Base-by-base conservation (phyloP, 2,329 filamentous ascomycete species). In the Verticillium klebahnii region DNA sequence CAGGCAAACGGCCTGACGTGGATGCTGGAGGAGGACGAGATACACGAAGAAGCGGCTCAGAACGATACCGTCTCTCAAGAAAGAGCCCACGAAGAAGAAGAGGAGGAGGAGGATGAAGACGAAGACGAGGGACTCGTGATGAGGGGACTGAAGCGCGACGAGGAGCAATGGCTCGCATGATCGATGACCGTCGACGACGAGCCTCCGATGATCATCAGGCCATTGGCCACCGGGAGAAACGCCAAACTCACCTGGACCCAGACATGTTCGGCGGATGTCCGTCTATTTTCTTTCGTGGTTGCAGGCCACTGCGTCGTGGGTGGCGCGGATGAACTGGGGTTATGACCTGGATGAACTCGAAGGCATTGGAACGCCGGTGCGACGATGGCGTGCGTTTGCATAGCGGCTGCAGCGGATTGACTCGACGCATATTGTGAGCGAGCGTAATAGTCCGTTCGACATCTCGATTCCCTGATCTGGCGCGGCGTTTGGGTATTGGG, bases 1-100 rank as follows among this genome's bases (percentile, higher is more conserved):
- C 90, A 93, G 68, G 92, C 93, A 36, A 98, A 98, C 73, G 94
- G 94, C 5, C 78, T 95, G 71, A 92, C 90, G 17, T 99, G 95
- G 95, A 98, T 97, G 94, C 72, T 83, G 54, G 82, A 84, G 5
- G 82, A 82, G 12, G 80, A 79, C 17, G 71, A 72, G n/a, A 71
- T 69, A 29, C 71, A 68, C 37, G 74, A 72, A 8, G 74, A 74
- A 19, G 75, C 73, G 59, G 64, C 72, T 62, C 72, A 71, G 65
- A 69, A 66, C 64, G 70, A 74, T 31, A 69, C 72, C 40, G 73
- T 66, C 69, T 52, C 45, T 23, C 45, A 52, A 19, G 45, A 52
- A 12, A 52, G 45, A 19, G 45, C 12, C 19, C 17, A 76, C 8
- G 72, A 73, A 45, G 78, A 82, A 55, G 73, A 79, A 19, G 78